Base-by-base conservation (phyloP, 2,329 filamentous ascomycete genomes). In the Dactylellina sp. region DNA sequence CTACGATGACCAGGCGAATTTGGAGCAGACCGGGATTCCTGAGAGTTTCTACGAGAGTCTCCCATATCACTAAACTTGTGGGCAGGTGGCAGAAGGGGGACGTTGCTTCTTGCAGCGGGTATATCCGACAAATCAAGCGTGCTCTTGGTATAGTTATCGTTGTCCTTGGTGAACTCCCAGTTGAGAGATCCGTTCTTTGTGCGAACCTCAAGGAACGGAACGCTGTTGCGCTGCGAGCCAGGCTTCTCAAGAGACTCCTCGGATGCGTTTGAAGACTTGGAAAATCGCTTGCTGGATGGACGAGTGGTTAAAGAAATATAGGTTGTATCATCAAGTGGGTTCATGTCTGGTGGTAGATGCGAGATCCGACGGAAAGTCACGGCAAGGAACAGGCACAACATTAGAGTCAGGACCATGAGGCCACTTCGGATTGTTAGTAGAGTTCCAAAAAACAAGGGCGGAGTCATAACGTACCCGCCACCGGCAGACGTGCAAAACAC, bases 301-400 rank as follows among this genome's bases (percentile, higher is more conserved):
- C 62, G 39, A 1, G 61, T 57, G 3, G 71, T 68, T 3, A 74
- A 46, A 7, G 63, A 62, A 11, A 50, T 68, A 16, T 66, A 75
- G 5, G 56, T 42, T 7, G 56, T 50, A 76, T 91, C 88, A 80
- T 97, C 93, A 12, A 98, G 85, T 1, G 94, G 94, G 80, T 98
- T 98, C 91, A 97, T 92, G 79, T 98, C 94, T 0, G 94, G 93
- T 4, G 94, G 94, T 80, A 97, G 86, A 18, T 85, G 84, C 3
- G 89, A 85, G 78, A 98, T 97, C 79, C 91, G 90, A 42, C 89
- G 87, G 86, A 97, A 98, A 77, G 90, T 87, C 59, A 91, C 80
- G 14, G 88, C 88, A 24, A 98, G 84, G 82, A 90, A 97, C 32
- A 91, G 80, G 3, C 91, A 91, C 37, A 96, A 83, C 16, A 84